phyloP scores from a whole-genome alignment of 139 green algal genomes.

The Closterium sp. region DNA sequence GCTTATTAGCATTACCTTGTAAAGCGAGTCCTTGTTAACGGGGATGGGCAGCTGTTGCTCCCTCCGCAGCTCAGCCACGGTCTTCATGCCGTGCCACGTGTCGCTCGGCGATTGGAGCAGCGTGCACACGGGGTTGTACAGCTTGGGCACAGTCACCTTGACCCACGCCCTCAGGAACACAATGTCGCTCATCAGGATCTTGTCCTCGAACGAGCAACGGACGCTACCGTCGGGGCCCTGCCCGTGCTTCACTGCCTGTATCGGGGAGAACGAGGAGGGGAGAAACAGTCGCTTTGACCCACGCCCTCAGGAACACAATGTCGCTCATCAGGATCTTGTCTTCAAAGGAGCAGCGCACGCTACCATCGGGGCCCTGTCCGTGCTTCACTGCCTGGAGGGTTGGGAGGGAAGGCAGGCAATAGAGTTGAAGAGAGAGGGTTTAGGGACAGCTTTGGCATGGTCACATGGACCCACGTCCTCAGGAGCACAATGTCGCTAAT shows the following conservation, averaged over 20 bases:
- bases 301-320: slow-evolving; percentile 89
- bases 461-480: slow-evolving; percentile 83
- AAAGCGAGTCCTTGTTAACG: slow-evolving; percentile 82
- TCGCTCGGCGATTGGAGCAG: slow-evolving; percentile 61
- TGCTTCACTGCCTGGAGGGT: slow-evolving; percentile 28
- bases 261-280: not conserved
- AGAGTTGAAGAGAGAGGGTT: not conserved
- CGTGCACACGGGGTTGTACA: slow-evolving; percentile 92
- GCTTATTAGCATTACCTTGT: slow-evolving; percentile 57
- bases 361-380: slow-evolving; percentile 61
- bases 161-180: slow-evolving; percentile 93
- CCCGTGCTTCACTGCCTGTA: slow-evolving; percentile 24
- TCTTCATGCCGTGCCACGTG: slow-evolving; percentile 83
- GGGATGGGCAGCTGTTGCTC: slow-evolving; percentile 75
- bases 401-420: not conserved
- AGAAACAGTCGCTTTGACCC: slow-evolving; percentile 76
- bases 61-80: slow-evolving; percentile 81
- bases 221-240: slow-evolving; percentile 67
- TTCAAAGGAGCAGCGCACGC: slow-evolving; percentile 86
- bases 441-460: slow-evolving; percentile 26
- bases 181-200: slow-evolving; percentile 88
- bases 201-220: slow-evolving; percentile 93
- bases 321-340: slow-evolving; percentile 91
- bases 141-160: slow-evolving; percentile 81
- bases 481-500: slow-evolving; percentile 89